A percentile compares a stretch with the other conserved stretches of the same genome.
Evolutionary conservation across 345 rosid genomes (phyloP).

Genomic region (Camelina neglecta): DNA sequence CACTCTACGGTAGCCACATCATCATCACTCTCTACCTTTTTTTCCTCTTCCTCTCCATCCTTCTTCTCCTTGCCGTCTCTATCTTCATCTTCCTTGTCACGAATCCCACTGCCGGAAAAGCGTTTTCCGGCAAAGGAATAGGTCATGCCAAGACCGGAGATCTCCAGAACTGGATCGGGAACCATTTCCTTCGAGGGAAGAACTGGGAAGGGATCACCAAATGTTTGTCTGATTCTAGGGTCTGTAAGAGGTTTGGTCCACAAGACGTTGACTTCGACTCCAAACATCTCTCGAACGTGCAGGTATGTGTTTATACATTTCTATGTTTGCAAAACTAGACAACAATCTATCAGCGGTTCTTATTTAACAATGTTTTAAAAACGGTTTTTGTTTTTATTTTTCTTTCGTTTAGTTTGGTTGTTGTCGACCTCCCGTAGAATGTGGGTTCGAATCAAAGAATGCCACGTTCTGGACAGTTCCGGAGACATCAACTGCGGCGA

Average conservation of each 20-base stretch:
- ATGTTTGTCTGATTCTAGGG: conserved; percentile 42
- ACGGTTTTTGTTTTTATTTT: background rate
- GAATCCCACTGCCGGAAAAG: conserved; percentile 42
- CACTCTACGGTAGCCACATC: conserved; percentile 40
- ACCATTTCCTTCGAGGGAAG: conserved; percentile 40
- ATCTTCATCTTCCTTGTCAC: conserved; percentile 43
- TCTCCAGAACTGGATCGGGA: conserved; percentile 33
- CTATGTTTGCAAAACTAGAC: background rate
- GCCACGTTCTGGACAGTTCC: conserved; percentile 51
- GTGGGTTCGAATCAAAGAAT: conserved; percentile 56
- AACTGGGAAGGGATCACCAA: conserved; percentile 46
- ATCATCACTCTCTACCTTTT: conserved; percentile 42
- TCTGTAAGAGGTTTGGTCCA: conserved; percentile 41
- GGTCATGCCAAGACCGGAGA: conserved; percentile 34
- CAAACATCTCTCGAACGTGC: conserved; percentile 37
- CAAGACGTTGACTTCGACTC: conserved; percentile 38
- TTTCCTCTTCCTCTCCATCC: conserved; percentile 42
- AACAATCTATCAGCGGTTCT: background rate
- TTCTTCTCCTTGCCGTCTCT: conserved; percentile 38
- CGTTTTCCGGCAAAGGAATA: conserved; percentile 40
- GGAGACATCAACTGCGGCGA: background rate
- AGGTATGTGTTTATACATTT: conserved; percentile 34
- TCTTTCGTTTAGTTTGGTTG: conserved; percentile 55
- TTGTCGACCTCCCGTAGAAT: conserved; percentile 65
- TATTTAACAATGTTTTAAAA: background rate